Base-by-base conservation (phyloP, 2,329 filamentous ascomycete species). In the Scedosporium dehoogii region DNA sequence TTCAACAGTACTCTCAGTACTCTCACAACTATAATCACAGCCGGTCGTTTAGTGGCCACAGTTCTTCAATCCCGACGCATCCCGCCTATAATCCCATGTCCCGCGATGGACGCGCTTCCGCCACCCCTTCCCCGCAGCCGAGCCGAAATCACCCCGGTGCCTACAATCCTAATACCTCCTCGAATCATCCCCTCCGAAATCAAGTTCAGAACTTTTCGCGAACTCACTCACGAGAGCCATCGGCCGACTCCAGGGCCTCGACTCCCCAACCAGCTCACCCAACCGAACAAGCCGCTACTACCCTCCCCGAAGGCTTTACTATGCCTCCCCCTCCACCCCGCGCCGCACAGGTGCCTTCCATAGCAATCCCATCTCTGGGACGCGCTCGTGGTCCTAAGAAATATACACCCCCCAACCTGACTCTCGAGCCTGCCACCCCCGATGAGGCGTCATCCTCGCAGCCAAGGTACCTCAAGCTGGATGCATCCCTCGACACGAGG, bases 81-180 rank as follows among this genome's bases (percentile, higher is more conserved):
- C 77, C 75, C 0, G 80, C 80, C 0, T 83, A 82, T 59, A 73
- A 80, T 21, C 76, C 78, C 1, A 71, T 70, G 4, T 69, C 73
- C 6, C 57, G 63, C 73, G 62, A 74, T 67, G 70, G 71, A 2
- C 70, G 73, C 6, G 64, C 66, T 1, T 63, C 64, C 10, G 64
- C 62, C 6, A 41, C 64, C 2, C 64, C 64, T 33, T 48, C 62
- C 21, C 65, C 60, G 53, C 58, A 48, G 38, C 53, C 56, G 14
- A 38, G n/a, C 21, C 61, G 58, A 10, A 27, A 59, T 6, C 38
- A 42, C 3, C 23, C 59, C n/a, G 44, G 51, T 9, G 48, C 58
- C 51, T 55, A 55, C 29, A 55, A 55, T 55, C 21, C 7, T 55
- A 55, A 55, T 55, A 55, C 51, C 51, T 55, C 51, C 51, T 27